Conservation (phyloP, 1,284 basidiomycete species). For the Xanthoconium separans region DNA sequence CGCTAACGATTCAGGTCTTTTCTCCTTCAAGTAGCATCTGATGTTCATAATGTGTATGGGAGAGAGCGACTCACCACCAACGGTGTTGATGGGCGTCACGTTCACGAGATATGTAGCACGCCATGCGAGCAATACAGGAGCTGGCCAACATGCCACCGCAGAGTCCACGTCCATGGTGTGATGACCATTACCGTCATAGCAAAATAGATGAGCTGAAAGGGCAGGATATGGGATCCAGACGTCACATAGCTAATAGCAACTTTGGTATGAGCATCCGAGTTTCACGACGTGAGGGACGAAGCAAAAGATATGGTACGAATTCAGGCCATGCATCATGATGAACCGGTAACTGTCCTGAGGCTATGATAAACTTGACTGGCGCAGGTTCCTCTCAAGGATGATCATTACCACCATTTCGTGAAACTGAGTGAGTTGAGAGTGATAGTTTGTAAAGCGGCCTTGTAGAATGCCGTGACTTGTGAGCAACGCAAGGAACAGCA, state of each 20-base stretch:
- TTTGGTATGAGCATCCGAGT: not conserved
- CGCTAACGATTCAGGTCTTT: not conserved
- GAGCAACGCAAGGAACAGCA: no score
- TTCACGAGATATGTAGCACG: conserved; percentile 43
- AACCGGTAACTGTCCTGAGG: no score
- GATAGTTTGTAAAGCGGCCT: no score
- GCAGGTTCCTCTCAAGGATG: no score
- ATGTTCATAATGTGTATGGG: not conserved
- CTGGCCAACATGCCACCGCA: conserved; percentile 46
- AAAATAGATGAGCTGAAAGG: conserved; percentile 44
- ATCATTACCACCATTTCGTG: no score
- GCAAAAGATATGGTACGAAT: not conserved
- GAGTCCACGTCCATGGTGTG: conserved; percentile 40
- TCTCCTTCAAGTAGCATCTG: not conserved
- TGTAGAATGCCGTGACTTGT: no score
- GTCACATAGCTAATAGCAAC: not conserved
- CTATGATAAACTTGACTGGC: no score
- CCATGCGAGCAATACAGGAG: conserved; percentile 41
- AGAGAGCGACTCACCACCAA: conserved; percentile 3
- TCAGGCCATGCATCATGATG: not conserved
- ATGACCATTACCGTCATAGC: conserved; percentile 46
- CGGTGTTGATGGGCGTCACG: conserved; percentile 33
- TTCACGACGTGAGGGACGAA: not conserved
- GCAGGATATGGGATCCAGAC: conserved; percentile 30
- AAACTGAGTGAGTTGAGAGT: no score